Evolutionary conservation across 116 monocot genomes (phyloP), one percentile per base, ranked within the genome.

Genomic region (Trichopus zeylanicus): DNA sequence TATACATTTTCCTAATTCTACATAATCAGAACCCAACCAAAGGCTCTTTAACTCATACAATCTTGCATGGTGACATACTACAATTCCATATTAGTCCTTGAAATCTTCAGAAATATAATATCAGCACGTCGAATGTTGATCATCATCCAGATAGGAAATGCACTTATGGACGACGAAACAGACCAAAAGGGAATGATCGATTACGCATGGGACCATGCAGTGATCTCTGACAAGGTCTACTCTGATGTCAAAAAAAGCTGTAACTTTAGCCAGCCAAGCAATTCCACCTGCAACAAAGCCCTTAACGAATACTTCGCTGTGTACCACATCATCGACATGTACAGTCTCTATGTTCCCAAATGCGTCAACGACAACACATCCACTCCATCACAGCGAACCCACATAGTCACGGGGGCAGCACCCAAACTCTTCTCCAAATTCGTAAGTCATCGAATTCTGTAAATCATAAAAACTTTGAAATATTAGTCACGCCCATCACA

Each of bases 161-260:
- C 85, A 2, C 37, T 79, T 59, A 61, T 93, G 65, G 85, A 93
- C 46, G 75, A 80, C n/a, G 93, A 85, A 18, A 82, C 77, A 2
- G 88, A 93, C 59, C 79, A 79, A 58, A 73, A 15, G 24, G 93
- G 88, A 5, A 78, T 93, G 83, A 47, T 85, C 11, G 80, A 85
- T 28, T 88, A 93, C 25, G 89, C 93, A 2, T 93, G 93, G 93
- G 78, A 80, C 54, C 93, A 93, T 26, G 93, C 88, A 0, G 85
- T 88, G 27, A 85, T 88, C 56, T 93, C 88, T 6, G 88, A 88
- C 27, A 29, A 67, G 7, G 35, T 93, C 29, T 88, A 88, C 53
- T 47, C 51, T 38, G 63, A 78, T 30, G 60, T 87, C 23, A 78
- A 78, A 51, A 87, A 28, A 3, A 74, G 28, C 16, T 92, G 87